Percentiles rank a stretch among this genome's conserved stretches.
Evolutionary conservation across 2,329 filamentous ascomycete genomes (phyloP).

Genomic region (Ascochyta clinopodiicola): DNA sequence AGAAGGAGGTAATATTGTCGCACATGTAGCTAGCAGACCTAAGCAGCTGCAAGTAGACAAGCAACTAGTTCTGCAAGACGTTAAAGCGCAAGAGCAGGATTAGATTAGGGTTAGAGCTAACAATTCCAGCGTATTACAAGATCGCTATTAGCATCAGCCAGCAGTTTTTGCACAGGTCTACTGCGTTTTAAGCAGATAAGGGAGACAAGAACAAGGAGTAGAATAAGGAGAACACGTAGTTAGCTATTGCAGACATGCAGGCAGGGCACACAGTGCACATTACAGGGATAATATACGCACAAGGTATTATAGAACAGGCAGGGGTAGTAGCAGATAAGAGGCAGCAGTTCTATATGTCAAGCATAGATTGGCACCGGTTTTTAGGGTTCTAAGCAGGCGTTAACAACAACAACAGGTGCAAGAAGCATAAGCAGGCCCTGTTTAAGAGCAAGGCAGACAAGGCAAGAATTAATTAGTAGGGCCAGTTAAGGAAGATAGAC

Average conservation of each 20-base stretch:
- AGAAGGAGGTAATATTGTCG: constrained; percentile 18
- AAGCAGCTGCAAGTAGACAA: constrained; percentile 15
- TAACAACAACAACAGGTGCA: not conserved
- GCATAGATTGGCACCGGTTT: constrained; percentile 27
- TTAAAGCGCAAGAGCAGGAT: constrained; percentile 21
- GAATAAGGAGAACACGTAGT: constrained; percentile 11
- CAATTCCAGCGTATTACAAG: constrained; percentile 19
- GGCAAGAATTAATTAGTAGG: no score
- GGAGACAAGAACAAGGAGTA: constrained; percentile 20
- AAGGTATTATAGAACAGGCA: constrained; percentile 20
- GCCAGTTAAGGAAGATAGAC: no score
- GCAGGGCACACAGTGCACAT: constrained; percentile 17
- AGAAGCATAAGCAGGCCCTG: not conserved
- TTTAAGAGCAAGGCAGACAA: not conserved
- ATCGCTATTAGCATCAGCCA: constrained; percentile 27
- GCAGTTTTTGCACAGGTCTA: constrained; percentile 20
- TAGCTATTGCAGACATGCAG: constrained; percentile 15
- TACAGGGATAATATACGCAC: constrained; percentile 19
- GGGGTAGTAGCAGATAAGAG: constrained; percentile 13
- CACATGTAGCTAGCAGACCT: constrained; percentile 20
- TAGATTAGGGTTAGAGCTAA: constrained; percentile 17
- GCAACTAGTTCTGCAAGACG: constrained; percentile 13
- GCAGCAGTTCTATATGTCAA: constrained; percentile 18
- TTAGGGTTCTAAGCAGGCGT: constrained; percentile 17
- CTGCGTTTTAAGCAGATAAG: constrained; percentile 19